Evolutionary conservation across 805 yeast species (phyloP).

Genomic region (Monosporozyma unispora): DNA sequence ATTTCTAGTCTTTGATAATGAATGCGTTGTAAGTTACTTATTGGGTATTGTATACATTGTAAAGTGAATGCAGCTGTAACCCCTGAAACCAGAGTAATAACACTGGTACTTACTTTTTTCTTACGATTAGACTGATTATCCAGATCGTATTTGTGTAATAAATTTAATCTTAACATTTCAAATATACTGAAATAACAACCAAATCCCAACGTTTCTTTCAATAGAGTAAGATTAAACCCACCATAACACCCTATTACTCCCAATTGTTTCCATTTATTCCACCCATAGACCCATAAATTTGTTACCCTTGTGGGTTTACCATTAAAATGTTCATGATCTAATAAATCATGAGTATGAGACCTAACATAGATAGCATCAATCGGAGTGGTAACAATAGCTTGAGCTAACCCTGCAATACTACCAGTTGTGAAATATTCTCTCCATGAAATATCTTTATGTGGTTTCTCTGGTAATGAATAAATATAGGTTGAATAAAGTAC

Average conservation of each 20-base stretch:
- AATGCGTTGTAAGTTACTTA: constrained; percentile 67
- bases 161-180: constrained; percentile 67
- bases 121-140: constrained; percentile 5
- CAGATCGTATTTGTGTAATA: constrained; percentile 37
- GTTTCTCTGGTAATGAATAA: constrained; percentile 35
- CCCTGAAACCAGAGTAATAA: constrained; percentile 63
- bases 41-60: constrained; percentile 74
- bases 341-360: constrained; percentile 64
- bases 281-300: constrained; percentile 71
- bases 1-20: constrained; percentile 76
- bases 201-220: constrained; percentile 76
- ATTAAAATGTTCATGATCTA: constrained; percentile 37
- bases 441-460: background rate
- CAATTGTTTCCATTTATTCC: constrained; percentile 55
- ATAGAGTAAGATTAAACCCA: constrained; percentile 68
- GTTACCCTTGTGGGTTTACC: constrained; percentile 36
- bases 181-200: constrained; percentile 77
- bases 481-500: constrained; percentile 79
- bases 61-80: constrained; percentile 75
- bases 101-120: constrained; percentile 21
- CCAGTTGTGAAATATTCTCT: constrained; percentile 69
- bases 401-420: constrained; percentile 74
- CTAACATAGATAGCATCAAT: constrained; percentile 84
- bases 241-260: constrained; percentile 85
- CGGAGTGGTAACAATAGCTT: constrained; percentile 89